Evolutionary conservation across 2,329 filamentous ascomycete genomes (phyloP).

Genomic region (Trichophyton mentagrophytes): DNA sequence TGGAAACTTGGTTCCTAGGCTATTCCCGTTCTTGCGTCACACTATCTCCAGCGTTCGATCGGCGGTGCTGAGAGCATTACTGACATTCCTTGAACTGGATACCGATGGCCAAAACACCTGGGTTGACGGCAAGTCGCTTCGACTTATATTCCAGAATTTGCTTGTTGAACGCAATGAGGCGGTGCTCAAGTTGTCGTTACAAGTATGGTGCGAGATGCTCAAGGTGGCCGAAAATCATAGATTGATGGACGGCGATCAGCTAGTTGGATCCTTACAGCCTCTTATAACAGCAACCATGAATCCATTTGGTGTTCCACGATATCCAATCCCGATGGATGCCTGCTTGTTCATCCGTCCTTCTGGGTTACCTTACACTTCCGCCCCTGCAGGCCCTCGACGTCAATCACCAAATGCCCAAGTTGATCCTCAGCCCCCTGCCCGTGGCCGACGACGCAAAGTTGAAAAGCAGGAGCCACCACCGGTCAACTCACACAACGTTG

Average conservation of each 20-base stretch:
- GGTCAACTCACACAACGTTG: conserved; percentile 76
- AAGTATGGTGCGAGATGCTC: conserved; percentile 74
- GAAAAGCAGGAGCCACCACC: conserved; percentile 64
- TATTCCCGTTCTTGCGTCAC: conserved; percentile 92
- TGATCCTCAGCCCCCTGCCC: conserved; percentile 39
- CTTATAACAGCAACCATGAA: conserved; percentile 75
- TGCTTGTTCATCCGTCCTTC: conserved; percentile 87
- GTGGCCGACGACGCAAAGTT: conserved; percentile 70
- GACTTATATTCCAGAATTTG: conserved; percentile 88
- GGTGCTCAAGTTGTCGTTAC: conserved; percentile 68
- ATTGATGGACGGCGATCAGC: conserved; percentile 52
- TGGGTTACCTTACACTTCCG: conserved; percentile 61
- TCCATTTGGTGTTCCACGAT: conserved; percentile 79
- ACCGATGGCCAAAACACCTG: conserved; percentile 69
- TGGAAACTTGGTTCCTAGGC: conserved; percentile 75
- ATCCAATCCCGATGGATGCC: conserved; percentile 85
- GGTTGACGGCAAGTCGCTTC: conserved; percentile 79
- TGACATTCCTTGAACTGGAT: conserved; percentile 83
- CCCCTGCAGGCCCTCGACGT: conserved; percentile 25
- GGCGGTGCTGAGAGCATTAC: conserved; percentile 79
- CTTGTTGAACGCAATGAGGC: conserved; percentile 80
- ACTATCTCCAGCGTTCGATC: conserved; percentile 93
- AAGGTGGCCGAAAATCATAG: conserved; percentile 50
- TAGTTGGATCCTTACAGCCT: conserved; percentile 62
- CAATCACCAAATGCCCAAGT: conserved; percentile 28